Percentiles rank a stretch among this genome's conserved stretches.
These are phyloP conservation scores for Penicillium verrucosum DNA, from an alignment of 2,329 filamentous ascomycete genomes.

Conservation along the genomic window DNA sequence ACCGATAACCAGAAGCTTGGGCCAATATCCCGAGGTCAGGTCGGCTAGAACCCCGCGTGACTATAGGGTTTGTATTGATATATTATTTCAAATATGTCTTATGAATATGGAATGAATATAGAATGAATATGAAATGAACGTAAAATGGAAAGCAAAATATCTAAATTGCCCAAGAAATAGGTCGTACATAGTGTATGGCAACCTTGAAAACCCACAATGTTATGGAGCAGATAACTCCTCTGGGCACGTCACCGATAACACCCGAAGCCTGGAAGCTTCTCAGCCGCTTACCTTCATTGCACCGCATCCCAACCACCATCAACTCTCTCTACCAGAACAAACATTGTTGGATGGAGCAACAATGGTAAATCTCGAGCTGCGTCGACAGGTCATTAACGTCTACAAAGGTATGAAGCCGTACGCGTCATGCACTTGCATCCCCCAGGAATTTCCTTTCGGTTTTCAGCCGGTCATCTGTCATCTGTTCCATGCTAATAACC, in stretches of 20 bases:
- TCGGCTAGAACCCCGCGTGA: constrained; percentile 19
- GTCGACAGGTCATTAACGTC: constrained; percentile 74
- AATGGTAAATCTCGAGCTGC: constrained; percentile 57
- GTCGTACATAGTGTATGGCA: not conserved
- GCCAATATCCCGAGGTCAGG: constrained; percentile 5
- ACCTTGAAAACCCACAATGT: too few species aligned
- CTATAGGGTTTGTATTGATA: not conserved
- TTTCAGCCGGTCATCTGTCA: not conserved
- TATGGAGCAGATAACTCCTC: not conserved
- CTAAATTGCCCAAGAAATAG: not conserved
- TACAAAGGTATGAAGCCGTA: constrained; percentile 68
- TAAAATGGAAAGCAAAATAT: too few species aligned
- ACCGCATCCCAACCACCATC: not conserved
- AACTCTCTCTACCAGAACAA: not conserved
- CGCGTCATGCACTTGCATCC: not conserved
- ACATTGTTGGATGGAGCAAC: constrained; percentile 6
- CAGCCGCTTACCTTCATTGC: constrained; percentile 2
- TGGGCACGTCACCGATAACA: constrained; percentile 22
- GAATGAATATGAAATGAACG: too few species aligned
- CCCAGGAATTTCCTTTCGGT: not conserved
- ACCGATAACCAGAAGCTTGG: constrained; percentile 15
- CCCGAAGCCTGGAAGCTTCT: constrained; percentile 15
- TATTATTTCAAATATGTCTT: not conserved
- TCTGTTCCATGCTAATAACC: not conserved
- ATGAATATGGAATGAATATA: too few species aligned